Evolutionary conservation across 73 alveolate genomes (phyloP).

Genomic region (Uronychia binucleata): DNA sequence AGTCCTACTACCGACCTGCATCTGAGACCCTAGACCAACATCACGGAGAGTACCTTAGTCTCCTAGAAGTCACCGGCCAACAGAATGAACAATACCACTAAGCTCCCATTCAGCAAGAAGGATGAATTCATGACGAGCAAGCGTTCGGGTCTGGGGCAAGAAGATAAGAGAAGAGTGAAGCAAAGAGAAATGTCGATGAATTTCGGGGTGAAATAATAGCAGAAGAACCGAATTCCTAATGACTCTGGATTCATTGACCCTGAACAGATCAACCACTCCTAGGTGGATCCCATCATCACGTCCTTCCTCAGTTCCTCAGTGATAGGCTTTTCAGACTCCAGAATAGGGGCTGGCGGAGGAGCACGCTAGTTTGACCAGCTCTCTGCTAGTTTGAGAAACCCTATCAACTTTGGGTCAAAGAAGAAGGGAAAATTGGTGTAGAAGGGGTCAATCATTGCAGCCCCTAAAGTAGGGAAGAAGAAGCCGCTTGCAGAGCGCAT

Average conservation of each 20-base stretch:
- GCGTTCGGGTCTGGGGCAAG: background rate
- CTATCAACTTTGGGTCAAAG: background rate
- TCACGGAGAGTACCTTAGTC: background rate
- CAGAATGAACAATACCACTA: background rate
- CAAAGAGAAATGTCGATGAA: background rate
- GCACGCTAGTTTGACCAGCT: background rate
- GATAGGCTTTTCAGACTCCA: background rate
- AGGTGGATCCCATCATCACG: background rate
- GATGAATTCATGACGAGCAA: background rate
- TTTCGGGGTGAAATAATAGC: background rate
- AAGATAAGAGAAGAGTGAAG: background rate
- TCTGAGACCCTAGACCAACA: background rate
- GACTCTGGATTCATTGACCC: background rate
- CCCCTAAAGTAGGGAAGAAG: background rate
- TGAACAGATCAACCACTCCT: background rate
- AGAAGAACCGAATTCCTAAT: background rate
- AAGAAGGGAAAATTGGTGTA: background rate
- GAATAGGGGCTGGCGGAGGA: background rate
- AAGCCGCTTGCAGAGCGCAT: background rate
- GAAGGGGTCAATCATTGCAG: background rate
- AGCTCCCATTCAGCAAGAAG: background rate
- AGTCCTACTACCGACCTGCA: background rate
- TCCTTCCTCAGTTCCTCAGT: background rate
- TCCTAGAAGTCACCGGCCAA: background rate
- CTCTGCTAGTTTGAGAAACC: background rate